Conservation (phyloP, 2,329 filamentous ascomycete genomes). For the Leptographium procerum region DNA sequence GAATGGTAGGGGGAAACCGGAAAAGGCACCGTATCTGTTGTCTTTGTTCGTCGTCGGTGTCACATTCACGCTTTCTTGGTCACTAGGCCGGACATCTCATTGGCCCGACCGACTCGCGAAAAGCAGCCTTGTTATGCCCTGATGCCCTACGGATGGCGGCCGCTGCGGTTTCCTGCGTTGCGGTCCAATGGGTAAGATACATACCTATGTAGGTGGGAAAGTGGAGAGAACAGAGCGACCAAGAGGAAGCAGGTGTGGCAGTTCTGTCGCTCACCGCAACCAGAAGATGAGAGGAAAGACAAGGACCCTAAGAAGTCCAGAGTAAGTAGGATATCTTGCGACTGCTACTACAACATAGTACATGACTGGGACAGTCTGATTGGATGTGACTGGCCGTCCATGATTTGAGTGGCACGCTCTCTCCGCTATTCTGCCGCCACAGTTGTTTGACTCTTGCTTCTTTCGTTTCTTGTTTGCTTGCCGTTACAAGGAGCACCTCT, state of each 20-base stretch:
- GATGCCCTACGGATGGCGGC: not conserved
- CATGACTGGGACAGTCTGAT: no score
- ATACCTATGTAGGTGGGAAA: no score
- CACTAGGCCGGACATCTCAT: not conserved
- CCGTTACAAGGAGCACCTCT: no score
- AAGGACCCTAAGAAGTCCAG: no score
- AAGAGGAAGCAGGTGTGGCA: not conserved
- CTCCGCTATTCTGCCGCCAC: not conserved
- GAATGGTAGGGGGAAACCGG: not conserved
- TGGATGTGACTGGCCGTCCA: not conserved
- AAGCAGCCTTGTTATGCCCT: slow-evolving; percentile 2
- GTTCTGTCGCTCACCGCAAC: not conserved
- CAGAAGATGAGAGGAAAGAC: not conserved
- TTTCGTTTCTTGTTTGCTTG: no score
- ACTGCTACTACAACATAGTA: no score
- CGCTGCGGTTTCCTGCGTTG: not conserved
- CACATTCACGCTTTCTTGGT: not conserved
- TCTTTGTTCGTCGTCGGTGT: not conserved
- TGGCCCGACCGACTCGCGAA: not conserved
- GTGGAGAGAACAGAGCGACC: not conserved
- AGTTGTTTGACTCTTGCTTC: no score
- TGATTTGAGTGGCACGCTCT: not conserved
- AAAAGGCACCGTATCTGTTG: not conserved
- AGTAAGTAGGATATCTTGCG: no score
- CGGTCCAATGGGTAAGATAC: slow-evolving; percentile 3